A percentile compares a stretch with the other conserved stretches of the same genome.
Conservation (phyloP, 2,329 filamentous ascomycete species). For the Trematosphaeria pertusa region DNA sequence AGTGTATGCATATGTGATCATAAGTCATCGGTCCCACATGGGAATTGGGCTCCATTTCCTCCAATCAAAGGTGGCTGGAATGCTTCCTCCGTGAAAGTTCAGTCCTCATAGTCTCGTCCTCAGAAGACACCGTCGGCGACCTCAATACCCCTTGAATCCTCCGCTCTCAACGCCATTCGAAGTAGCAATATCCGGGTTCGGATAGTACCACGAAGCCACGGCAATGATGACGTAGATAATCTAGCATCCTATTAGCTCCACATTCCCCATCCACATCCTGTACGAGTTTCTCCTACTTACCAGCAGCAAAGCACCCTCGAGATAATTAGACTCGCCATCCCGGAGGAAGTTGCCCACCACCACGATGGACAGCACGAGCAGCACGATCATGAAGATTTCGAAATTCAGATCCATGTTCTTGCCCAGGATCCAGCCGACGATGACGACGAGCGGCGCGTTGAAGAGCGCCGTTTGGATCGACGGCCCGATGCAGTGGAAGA, state of each 20-base stretch:
- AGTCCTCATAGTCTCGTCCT: too few species aligned
- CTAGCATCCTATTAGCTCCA: constrained; percentile 8
- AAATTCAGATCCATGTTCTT: constrained; percentile 82
- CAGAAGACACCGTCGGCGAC: too few species aligned
- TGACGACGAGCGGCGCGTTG: constrained; percentile 82
- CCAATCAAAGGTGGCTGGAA: too few species aligned
- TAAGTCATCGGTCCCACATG: too few species aligned
- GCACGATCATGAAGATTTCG: constrained; percentile 82
- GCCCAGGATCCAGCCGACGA: constrained; percentile 79
- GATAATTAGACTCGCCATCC: constrained; percentile 88
- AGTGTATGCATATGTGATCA: too few species aligned
- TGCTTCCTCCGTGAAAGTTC: too few species aligned
- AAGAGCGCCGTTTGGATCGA: constrained; percentile 90
- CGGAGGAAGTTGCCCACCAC: constrained; percentile 87
- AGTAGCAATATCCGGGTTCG: constrained; percentile 54
- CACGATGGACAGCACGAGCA: constrained; percentile 83
- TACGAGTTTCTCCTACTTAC: constrained; percentile 20
- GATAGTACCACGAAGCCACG: constrained; percentile 67
- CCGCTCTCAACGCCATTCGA: background rate
- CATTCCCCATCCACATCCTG: background rate
- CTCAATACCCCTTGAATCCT: too few species aligned
- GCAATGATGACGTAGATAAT: constrained; percentile 71
- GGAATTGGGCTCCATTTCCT: too few species aligned
- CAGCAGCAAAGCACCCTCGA: constrained; percentile 83
- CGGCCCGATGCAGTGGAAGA: constrained; percentile 84